These are phyloP conservation scores for Acer campestre DNA, from an alignment of 345 rosid genomes.

Conservation along the genomic window DNA sequence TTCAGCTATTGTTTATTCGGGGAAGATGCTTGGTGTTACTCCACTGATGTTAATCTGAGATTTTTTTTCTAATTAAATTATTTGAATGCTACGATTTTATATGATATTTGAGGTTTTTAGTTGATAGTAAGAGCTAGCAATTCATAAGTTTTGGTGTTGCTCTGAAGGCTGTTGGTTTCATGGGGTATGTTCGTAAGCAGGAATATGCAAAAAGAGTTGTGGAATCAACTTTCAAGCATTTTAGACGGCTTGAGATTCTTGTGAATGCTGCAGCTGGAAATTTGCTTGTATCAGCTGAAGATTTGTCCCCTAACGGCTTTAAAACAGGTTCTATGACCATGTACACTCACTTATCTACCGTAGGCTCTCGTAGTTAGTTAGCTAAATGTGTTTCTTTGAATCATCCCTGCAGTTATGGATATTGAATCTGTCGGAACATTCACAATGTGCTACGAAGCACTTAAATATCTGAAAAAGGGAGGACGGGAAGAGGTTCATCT, in stretches of 20 bases:
- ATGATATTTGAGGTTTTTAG: background rate
- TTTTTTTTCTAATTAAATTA: background rate
- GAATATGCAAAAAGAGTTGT: constrained; percentile 74
- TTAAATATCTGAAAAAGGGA: constrained; percentile 72
- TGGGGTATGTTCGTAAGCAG: constrained; percentile 79
- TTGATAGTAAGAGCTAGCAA: background rate
- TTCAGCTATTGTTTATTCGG: background rate
- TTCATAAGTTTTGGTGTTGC: constrained; percentile 3
- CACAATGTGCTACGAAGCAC: constrained; percentile 70
- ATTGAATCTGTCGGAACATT: constrained; percentile 84
- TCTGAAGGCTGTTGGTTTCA: constrained; percentile 73
- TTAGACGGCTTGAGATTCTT: constrained; percentile 68
- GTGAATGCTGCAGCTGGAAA: constrained; percentile 87
- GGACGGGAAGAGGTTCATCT: constrained; percentile 51
- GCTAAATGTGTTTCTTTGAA: background rate
- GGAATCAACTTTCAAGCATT: constrained; percentile 65
- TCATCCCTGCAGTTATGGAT: constrained; percentile 59
- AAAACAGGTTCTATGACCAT: constrained; percentile 53
- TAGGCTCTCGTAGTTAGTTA: too few species aligned
- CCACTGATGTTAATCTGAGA: background rate
- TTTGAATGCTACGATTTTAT: background rate
- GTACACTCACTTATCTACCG: background rate
- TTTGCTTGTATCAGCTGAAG: constrained; percentile 74
- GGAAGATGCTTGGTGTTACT: background rate
- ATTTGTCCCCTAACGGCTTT: constrained; percentile 83